These are phyloP conservation scores for Purshia tridentata DNA, from an alignment of 306 rosid species.

Conservation along the genomic window DNA sequence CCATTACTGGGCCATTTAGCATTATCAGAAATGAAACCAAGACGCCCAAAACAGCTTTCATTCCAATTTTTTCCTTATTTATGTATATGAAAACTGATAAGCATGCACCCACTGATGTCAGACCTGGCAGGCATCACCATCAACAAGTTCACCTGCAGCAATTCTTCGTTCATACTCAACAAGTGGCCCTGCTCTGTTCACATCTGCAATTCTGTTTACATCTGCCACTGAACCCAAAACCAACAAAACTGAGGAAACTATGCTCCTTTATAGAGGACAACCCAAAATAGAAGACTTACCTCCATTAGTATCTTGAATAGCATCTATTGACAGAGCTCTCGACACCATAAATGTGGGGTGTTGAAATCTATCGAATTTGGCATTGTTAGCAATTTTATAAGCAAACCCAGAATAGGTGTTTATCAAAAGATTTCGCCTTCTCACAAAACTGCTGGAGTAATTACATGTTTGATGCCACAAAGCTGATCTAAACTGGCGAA, in stretches of 20 bases:
- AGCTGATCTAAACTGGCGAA: conserved; percentile 43
- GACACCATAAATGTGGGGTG: conserved; percentile 30
- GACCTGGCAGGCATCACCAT: conserved; percentile 93
- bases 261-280: not conserved
- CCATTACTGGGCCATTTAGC: not conserved
- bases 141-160: conserved; percentile 71
- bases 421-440: conserved; percentile 33
- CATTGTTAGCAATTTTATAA: conserved; percentile 32
- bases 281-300: conserved; percentile 39
- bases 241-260: conserved; percentile 13
- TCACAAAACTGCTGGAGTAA: conserved; percentile 28
- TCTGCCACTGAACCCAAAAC: conserved; percentile 42
- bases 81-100: not conserved
- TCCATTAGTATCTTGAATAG: conserved; percentile 48
- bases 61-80: not conserved
- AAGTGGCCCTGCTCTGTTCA: conserved; percentile 70
- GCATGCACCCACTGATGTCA: not conserved
- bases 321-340: conserved; percentile 54
- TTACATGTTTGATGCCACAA: conserved; percentile 36
- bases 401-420: conserved; percentile 35
- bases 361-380: conserved; percentile 28
- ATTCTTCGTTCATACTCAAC: conserved; percentile 91
- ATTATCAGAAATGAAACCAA: not conserved
- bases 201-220: conserved; percentile 44
- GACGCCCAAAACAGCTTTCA: not conserved